These are phyloP conservation scores for Mycena filopes DNA, from an alignment of 768 basidiomycete species.

Conservation along the genomic window DNA sequence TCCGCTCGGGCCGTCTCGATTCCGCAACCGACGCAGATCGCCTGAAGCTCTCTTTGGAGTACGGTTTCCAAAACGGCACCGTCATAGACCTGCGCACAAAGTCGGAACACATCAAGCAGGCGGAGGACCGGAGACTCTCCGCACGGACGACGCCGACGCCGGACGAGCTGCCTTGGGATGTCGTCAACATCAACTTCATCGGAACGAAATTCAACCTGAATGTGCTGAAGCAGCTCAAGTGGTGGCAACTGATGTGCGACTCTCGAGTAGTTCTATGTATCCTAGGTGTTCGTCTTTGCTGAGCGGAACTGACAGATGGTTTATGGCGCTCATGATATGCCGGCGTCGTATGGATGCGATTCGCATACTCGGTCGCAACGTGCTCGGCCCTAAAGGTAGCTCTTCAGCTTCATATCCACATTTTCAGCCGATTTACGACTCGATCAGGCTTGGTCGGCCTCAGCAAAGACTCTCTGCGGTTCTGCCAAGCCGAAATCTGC, in stretches of 20 bases:
- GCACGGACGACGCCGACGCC: not conserved
- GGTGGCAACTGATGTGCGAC: constrained; percentile 34
- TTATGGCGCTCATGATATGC: constrained; percentile 30
- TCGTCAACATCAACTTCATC: constrained; percentile 30
- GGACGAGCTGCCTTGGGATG: constrained; percentile 22
- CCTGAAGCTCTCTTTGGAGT: constrained; percentile 24
- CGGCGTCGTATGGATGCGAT: constrained; percentile 32
- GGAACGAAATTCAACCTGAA: constrained; percentile 31
- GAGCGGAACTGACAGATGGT: constrained; percentile 17
- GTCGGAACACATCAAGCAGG: constrained; percentile 34
- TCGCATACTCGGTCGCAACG: constrained; percentile 34
- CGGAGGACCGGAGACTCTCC: too few relatives aligned
- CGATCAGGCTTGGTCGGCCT: constrained; percentile 24
- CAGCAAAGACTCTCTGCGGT: constrained; percentile 33
- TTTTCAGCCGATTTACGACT: not conserved
- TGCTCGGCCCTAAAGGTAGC: constrained; percentile 27
- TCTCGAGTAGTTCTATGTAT: not conserved
- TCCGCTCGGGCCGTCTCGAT: constrained; percentile 35
- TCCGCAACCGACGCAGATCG: constrained; percentile 25
- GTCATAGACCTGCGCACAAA: constrained; percentile 36
- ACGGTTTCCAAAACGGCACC: constrained; percentile 21
- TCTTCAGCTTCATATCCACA: not conserved
- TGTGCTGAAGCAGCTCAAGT: constrained; percentile 31
- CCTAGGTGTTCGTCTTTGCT: not conserved
- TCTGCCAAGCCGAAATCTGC: constrained; percentile 32